Base-by-base conservation (phyloP, 2,329 filamentous ascomycete genomes). In the Xylariaceae sp. region DNA sequence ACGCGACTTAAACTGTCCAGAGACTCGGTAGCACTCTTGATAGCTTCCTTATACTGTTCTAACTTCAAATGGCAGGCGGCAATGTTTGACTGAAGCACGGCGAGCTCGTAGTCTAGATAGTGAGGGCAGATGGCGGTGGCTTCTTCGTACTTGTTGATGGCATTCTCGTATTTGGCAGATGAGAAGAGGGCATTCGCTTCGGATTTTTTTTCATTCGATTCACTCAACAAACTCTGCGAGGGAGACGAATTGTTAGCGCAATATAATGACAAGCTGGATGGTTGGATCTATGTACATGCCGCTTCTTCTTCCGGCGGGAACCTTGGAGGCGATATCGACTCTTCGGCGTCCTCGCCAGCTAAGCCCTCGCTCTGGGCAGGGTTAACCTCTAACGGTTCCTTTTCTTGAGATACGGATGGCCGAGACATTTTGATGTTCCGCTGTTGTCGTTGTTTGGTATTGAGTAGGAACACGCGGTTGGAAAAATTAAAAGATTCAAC, bases 51-150 rank as follows among this genome's bases (percentile, higher is more conserved):
- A 91, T 92, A 97, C 60, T 94, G 88, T 59, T 87, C 81, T 3
- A 96, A 79, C 72, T 96, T 96, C 52, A 98, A 74, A 67, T 96
- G 86, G 71, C 92, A 96, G 8, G 93, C 94, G 1, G 94, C 85
- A 64, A 97, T 88, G 77, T 98, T 98, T 71, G 90, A 92, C 57
- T 88, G 86, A 5, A 98, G 80, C 8, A 98, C 91, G 23, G 93
- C 92, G 61, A 94, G 81, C 66, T 96, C 92, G 76, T 91, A 96
- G 71, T 94, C 87, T 23, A 96, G 84, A 71, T 96, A 96, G 63
- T 86, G 87, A 2, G 94, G 94, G 68, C 91, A 93, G 6, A 87
- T 83, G 11, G 86, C 81, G 3, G 96, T 80, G 19, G 95, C 93
- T 64, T 89, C 85, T 68, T 92, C 88, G 76, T 98, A 98, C 59